Base-by-base conservation (phyloP, 306 rosid genomes). In the Pachyrhizus erosus region DNA sequence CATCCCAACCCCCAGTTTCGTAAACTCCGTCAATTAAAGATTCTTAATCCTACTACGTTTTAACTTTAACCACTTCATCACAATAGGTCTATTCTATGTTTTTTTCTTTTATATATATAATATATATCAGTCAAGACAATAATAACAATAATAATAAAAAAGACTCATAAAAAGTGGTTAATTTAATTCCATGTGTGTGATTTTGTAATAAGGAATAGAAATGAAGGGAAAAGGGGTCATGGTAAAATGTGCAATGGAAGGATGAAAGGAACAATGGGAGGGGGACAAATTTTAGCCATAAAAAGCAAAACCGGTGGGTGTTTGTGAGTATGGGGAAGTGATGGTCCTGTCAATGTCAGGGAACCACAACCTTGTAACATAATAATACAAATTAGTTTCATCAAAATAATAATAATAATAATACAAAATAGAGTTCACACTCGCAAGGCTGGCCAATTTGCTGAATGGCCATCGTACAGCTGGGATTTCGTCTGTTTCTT, bases 231-330 rank as follows among this genome's bases (percentile, higher is more conserved):
- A n/a, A n/a, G n/a, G n/a, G 18, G 40, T 45, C 14, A 21, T 24
- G 4, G 68, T 34, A 24, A 79, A 69, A 79, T 39, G 33, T 23
- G 70, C 1, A 54, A 2, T 20, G 20, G n/a, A 18, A 70, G 18
- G 64, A 34, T 61, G 76, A 70, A 52, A 39, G 74, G 48, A 81
- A 69, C 20, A 62, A 21, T 1, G 14, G 52, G 64, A 23, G 24
- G 67, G 68, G 61, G 78, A 82, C 55, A 86, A 73, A 8, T 5
- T 9, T 31, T 42, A 72, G 49, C 78, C 52, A 49, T 73, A 26
- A 51, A 82, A 73, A 34, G 86, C 75, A 34, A 78, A 74, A 78
- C 89, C 39, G 17, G 86, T 39, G 18, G 3, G 69, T 77, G 69
- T 42, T 40, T 23, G 55, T 79, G 37, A 66, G 51, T 40, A 49